Evolutionary conservation across 2,329 filamentous ascomycete genomes (phyloP).

Genomic region (Aspergillus phoenicis): DNA sequence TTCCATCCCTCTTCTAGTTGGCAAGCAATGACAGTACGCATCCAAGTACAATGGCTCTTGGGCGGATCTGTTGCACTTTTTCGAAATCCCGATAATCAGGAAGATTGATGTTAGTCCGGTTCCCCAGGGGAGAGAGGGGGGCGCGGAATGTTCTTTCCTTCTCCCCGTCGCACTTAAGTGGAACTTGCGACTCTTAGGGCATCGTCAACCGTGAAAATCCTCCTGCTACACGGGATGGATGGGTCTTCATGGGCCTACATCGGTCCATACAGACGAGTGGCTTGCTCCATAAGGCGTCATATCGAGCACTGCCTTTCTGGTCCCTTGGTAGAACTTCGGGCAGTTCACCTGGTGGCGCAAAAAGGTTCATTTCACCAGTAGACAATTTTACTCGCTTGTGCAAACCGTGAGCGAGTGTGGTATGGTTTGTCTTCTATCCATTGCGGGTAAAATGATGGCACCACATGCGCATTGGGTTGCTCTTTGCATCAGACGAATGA

Average conservation of each 20-base stretch:
- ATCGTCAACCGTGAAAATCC: constrained; percentile 5
- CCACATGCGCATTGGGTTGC: background rate
- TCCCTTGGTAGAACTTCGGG: background rate
- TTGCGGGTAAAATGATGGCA: background rate
- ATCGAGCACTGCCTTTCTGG: background rate
- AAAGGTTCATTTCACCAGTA: background rate
- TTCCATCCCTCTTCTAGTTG: background rate
- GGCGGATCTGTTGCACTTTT: constrained; percentile 14
- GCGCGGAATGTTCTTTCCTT: constrained; percentile 24
- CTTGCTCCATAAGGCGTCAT: background rate
- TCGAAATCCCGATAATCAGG: constrained; percentile 24
- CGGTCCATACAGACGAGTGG: background rate
- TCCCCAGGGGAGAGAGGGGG: constrained; percentile 19
- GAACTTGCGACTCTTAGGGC: constrained; percentile 8
- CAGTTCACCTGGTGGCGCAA: background rate
- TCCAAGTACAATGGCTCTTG: background rate
- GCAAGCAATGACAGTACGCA: background rate
- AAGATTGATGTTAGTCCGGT: constrained; percentile 21
- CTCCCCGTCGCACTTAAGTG: constrained; percentile 22
- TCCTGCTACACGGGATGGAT: constrained; percentile 7
- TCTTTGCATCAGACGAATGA: background rate
- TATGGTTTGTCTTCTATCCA: background rate
- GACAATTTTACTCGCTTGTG: background rate
- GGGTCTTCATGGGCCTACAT: constrained; percentile 2
- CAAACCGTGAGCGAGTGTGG: background rate